Evolutionary conservation across 805 yeast genomes (phyloP), one percentile per base, ranked within the genome.

Genomic region (Blastobotrys muscicola): DNA sequence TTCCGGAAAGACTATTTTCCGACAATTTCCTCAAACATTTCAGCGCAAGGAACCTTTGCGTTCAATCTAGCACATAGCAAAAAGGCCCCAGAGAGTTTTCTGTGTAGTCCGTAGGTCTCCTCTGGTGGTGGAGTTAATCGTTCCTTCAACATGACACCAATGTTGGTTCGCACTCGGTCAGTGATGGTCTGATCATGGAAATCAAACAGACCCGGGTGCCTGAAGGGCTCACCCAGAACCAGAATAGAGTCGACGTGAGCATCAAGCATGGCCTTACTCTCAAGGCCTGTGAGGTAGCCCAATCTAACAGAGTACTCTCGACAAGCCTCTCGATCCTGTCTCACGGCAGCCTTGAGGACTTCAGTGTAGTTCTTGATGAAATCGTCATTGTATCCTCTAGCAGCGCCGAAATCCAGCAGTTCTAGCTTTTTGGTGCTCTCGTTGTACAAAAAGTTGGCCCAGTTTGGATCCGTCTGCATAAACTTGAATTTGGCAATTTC

Each of bases 391-490:
- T 78, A 92, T 29, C 77, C 83, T 50, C 97, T 73, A 4, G 96
- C 82, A 1, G 98, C 97, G 39, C 98, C 98, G 64, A 92, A 92
- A 65, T 92, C 98, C 42, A 92, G 68, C 44, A 92, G 69, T 62
- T 90, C 97, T 45, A 92, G 77, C 60, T 82, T 78, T 20, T 74
- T 64, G 1, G 87, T 78, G n/a, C 67, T 53, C 30, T 69, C 69
- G 57, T 92, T 87, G 67, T 84, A 87, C 47, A 92, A 65, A 66
- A 92, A 92, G 62, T 92, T 92, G 37, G 98, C 97, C 98, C 98
- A 92, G 62, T 92, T 92, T 41, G 98, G 98, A 66, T 92, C 98
- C 1, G 97, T 90, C 66, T 92, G 98, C 98, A 92, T 92, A 66
- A 82, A 90, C 56, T 74, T 75, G 67, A 82, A 89, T 53, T 75